Percentiles rank a stretch among this genome's conserved stretches.
Evolutionary conservation across 1,284 basidiomycete genomes (phyloP).

Genomic region (Tilletia indica): DNA sequence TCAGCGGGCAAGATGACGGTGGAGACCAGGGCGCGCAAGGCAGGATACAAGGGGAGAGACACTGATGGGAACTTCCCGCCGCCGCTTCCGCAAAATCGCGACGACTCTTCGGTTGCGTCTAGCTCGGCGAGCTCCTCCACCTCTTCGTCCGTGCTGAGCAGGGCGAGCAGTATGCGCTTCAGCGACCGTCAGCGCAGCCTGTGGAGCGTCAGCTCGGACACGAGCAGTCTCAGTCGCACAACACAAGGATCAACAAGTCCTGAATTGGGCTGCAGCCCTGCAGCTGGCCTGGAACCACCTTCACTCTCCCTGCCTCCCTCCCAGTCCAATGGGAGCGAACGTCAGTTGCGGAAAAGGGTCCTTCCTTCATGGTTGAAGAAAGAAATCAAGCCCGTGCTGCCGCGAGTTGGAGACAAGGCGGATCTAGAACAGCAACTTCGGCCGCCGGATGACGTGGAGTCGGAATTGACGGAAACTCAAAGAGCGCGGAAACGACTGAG

Average conservation of each 20-base stretch:
- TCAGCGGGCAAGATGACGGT: neutral
- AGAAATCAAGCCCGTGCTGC: neutral
- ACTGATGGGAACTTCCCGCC: conserved; percentile 12
- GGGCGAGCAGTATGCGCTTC: neutral
- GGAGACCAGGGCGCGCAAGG: conserved; percentile 14
- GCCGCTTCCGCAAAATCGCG: neutral
- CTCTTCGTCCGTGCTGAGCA: neutral
- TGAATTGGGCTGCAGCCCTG: neutral
- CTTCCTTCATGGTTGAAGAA: neutral
- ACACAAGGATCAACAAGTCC: conserved; percentile 2
- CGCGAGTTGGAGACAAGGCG: conserved; percentile 1
- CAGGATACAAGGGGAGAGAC: conserved; percentile 6
- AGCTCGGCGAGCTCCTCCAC: neutral
- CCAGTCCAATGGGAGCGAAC: neutral
- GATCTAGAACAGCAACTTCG: neutral
- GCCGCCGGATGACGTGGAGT: neutral
- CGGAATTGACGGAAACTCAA: neutral
- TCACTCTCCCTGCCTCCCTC: neutral
- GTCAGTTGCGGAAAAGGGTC: conserved; percentile 1
- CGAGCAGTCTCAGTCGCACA: neutral
- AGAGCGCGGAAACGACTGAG: conserved; percentile 4
- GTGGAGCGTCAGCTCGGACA: neutral
- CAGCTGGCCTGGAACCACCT: neutral
- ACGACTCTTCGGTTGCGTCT: neutral
- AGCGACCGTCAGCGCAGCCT: conserved; percentile 2